phyloP scores from a whole-genome alignment of 1,284 basidiomycete species.

The Schizophyllum amplum region DNA sequence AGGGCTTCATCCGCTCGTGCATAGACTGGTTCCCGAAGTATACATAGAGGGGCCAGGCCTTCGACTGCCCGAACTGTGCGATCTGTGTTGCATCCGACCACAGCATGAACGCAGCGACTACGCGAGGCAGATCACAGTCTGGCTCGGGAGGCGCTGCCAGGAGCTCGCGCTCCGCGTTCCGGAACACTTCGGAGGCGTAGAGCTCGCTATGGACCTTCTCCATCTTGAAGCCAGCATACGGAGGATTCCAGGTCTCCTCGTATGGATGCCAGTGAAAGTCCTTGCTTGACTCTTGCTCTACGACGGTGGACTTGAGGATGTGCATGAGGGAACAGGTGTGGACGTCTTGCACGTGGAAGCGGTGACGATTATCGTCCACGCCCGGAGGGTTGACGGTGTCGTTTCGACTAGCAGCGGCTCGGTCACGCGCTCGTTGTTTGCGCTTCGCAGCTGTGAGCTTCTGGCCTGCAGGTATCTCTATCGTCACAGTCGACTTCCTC shows the following conservation, averaged over 20 bases:
- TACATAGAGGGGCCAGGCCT: constrained; percentile 23
- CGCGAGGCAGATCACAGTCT: constrained; percentile 13
- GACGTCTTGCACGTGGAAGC: constrained; percentile 1
- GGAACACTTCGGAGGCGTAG: not conserved
- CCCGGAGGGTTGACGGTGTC: not conserved
- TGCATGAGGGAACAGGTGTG: constrained; percentile 9
- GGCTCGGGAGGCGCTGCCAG: constrained; percentile 12
- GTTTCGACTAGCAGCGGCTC: not conserved
- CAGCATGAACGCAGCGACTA: constrained; percentile 18
- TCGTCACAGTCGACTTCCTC: constrained; percentile 10
- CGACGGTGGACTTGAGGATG: constrained; percentile 7
- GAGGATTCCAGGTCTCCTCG: constrained; percentile 12
- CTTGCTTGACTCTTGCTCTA: constrained; percentile 3
- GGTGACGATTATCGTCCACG: not conserved
- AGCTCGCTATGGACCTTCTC: not conserved
- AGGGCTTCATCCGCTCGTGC: constrained; percentile 14
- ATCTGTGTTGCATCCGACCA: constrained; percentile 24
- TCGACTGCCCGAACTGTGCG: constrained; percentile 19
- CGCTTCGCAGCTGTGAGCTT: constrained; percentile 11
- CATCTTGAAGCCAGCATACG: not conserved
- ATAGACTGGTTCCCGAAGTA: constrained; percentile 23
- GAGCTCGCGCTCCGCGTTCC: constrained; percentile 16
- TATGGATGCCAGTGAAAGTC: constrained; percentile 16
- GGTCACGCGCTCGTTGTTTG: constrained; percentile 1
- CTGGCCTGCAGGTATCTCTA: constrained; percentile 14